phyloP scores from a whole-genome alignment of 2,329 filamentous ascomycete genomes.

The Claviceps spartinae region DNA sequence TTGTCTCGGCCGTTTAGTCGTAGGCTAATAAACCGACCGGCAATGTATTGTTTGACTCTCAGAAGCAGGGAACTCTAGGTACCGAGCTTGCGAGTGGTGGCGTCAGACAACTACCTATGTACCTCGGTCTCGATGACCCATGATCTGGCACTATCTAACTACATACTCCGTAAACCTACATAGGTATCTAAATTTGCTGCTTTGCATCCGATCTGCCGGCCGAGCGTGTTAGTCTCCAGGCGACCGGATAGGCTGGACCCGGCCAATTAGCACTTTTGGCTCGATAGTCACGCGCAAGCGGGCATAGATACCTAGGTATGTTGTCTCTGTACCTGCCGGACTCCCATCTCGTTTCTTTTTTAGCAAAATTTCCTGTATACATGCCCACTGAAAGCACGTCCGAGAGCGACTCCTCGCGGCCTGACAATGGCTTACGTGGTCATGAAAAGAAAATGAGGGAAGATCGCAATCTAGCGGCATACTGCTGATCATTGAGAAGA shows the following conservation, averaged over 20 bases:
- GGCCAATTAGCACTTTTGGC: neutral
- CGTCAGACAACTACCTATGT: neutral
- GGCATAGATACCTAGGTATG: too few relatives aligned
- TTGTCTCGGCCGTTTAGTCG: neutral
- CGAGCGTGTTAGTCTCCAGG: neutral
- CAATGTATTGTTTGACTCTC: neutral
- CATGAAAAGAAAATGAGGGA: neutral
- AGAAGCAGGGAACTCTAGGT: neutral
- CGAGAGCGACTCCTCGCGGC: neutral
- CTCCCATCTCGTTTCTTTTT: neutral
- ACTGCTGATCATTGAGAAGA: neutral
- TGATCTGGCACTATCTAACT: neutral
- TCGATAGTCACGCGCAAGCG: neutral
- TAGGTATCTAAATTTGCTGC: too few relatives aligned
- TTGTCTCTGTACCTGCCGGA: too few relatives aligned
- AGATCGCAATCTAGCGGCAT: neutral
- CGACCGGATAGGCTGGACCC: neutral
- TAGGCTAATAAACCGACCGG: neutral
- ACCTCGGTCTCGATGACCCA: neutral
- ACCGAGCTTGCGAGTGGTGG: neutral
- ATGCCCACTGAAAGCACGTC: neutral
- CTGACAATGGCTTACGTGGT: neutral
- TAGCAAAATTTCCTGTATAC: too few relatives aligned
- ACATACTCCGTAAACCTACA: neutral
- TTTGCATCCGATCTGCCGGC: neutral